A percentile compares a stretch with the other conserved stretches of the same genome.
Evolutionary conservation across 31 red algal genomes (phyloP).

Genomic region (Bonnemaisonia californica): DNA sequence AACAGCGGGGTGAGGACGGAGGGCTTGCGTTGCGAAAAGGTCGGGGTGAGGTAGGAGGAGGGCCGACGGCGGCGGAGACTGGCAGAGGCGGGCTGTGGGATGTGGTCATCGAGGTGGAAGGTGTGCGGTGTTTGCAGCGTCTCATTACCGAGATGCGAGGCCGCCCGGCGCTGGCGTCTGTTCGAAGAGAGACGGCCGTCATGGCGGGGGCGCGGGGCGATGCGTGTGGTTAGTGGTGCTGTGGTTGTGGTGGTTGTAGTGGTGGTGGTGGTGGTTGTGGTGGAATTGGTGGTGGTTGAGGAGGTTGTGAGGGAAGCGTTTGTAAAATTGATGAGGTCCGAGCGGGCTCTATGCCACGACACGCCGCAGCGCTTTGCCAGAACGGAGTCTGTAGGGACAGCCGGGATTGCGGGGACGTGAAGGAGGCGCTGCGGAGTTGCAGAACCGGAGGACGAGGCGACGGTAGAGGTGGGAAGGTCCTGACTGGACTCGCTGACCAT

Average conservation of each 20-base stretch:
- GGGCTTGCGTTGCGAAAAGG: neutral
- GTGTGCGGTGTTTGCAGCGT: neutral
- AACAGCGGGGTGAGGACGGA: neutral
- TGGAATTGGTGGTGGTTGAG: neutral
- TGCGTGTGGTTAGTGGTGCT: neutral
- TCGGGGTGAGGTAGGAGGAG: constrained; percentile 10
- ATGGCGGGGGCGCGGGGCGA: neutral
- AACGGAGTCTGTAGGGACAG: neutral
- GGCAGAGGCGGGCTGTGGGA: neutral
- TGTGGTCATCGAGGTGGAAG: neutral
- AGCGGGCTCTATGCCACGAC: neutral
- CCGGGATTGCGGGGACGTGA: neutral
- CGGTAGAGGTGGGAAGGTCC: neutral
- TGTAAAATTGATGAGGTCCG: neutral
- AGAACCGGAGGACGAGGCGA: neutral
- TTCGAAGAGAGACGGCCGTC: neutral
- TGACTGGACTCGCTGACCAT: neutral
- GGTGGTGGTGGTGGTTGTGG: constrained; percentile 3
- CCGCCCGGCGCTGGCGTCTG: neutral
- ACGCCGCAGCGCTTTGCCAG: neutral
- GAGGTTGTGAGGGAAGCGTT: neutral
- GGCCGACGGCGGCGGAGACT: neutral
- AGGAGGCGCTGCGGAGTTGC: neutral
- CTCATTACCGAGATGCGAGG: constrained; percentile 10
- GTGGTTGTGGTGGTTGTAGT: constrained; percentile 12